Percentiles rank a stretch among this genome's conserved stretches.
Evolutionary conservation across 202 grass and related monocot species (phyloP).

Genomic region (Digitaria exilis): DNA sequence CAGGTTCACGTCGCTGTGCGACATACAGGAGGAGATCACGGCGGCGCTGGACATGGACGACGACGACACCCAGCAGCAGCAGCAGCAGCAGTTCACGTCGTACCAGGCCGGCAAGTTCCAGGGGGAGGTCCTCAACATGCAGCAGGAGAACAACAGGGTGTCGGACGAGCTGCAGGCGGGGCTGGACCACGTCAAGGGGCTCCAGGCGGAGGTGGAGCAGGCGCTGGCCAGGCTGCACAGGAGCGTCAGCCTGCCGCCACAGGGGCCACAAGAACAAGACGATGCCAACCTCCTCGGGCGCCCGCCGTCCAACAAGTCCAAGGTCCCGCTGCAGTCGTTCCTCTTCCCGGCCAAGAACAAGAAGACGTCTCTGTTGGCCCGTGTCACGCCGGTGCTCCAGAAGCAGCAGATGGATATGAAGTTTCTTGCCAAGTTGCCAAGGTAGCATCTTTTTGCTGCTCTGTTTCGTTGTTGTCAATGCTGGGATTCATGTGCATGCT

Average conservation of each 20-base stretch:
- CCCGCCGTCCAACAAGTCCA: slow-evolving; percentile 51
- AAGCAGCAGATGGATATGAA: slow-evolving; percentile 60
- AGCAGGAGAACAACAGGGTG: slow-evolving; percentile 86
- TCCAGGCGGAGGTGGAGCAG: slow-evolving; percentile 62
- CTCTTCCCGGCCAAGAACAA: slow-evolving; percentile 76
- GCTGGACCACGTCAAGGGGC: slow-evolving; percentile 71
- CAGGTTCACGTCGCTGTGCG: slow-evolving; percentile 68
- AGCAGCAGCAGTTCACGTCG: slow-evolving; percentile 43
- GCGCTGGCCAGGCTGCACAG: slow-evolving; percentile 46
- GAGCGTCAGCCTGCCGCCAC: slow-evolving; percentile 45
- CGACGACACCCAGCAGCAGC: too few species aligned
- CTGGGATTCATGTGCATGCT: too few species aligned
- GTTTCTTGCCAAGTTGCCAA: slow-evolving; percentile 54
- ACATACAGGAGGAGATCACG: slow-evolving; percentile 76
- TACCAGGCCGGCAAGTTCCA: slow-evolving; percentile 82
- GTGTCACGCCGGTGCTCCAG: slow-evolving; percentile 70
- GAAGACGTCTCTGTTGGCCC: slow-evolving; percentile 69
- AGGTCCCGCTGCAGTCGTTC: slow-evolving; percentile 74
- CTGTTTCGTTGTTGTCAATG: too few species aligned
- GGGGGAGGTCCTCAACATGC: slow-evolving; percentile 91
- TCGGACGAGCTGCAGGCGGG: slow-evolving; percentile 73
- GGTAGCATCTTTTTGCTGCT: slow-evolving; percentile 12
- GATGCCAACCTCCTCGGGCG: neutral
- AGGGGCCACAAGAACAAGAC: neutral
- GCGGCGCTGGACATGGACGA: slow-evolving; percentile 17